Evolutionary conservation across 2,329 filamentous ascomycete genomes (phyloP).

Genomic region (Pseudocercospora musae): DNA sequence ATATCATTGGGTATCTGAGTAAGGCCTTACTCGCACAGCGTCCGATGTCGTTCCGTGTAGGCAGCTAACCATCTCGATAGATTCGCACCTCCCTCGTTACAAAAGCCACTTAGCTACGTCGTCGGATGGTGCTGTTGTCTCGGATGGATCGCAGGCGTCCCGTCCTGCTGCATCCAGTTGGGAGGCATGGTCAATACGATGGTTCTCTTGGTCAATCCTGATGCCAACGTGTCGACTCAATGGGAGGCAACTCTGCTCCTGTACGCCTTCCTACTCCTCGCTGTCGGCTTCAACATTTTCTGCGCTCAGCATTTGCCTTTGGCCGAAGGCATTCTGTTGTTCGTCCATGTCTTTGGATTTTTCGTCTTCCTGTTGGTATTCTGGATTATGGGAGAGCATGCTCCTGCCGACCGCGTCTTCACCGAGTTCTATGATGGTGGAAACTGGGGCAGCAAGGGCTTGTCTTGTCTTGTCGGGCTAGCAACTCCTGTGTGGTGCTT

Average conservation of each 20-base stretch:
- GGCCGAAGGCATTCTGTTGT: constrained; percentile 36
- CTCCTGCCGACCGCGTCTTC: constrained; percentile 32
- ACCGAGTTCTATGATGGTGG: constrained; percentile 40
- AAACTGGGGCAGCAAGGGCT: constrained; percentile 41
- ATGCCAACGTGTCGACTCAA: constrained; percentile 23
- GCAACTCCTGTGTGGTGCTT: constrained; percentile 38
- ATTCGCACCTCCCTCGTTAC: constrained; percentile 41
- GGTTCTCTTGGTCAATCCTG: constrained; percentile 29
- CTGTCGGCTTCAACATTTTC: constrained; percentile 38
- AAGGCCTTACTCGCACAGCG: neutral
- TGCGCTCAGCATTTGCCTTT: constrained; percentile 35
- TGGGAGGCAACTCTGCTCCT: constrained; percentile 35
- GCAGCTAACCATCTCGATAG: neutral
- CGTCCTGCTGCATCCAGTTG: constrained; percentile 31
- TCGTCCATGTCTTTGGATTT: constrained; percentile 46
- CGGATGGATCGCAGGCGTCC: constrained; percentile 35
- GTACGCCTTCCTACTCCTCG: constrained; percentile 31
- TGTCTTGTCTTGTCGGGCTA: constrained; percentile 44
- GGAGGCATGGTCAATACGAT: constrained; percentile 33
- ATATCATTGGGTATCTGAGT: constrained; percentile 38
- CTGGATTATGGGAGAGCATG: constrained; percentile 34
- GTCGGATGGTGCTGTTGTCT: constrained; percentile 42
- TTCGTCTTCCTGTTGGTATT: constrained; percentile 42
- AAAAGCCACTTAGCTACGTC: constrained; percentile 46
- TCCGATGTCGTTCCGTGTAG: neutral